These are phyloP conservation scores for Geotrichum armillariae DNA, from an alignment of 1,139 yeast species.

Conservation along the genomic window DNA sequence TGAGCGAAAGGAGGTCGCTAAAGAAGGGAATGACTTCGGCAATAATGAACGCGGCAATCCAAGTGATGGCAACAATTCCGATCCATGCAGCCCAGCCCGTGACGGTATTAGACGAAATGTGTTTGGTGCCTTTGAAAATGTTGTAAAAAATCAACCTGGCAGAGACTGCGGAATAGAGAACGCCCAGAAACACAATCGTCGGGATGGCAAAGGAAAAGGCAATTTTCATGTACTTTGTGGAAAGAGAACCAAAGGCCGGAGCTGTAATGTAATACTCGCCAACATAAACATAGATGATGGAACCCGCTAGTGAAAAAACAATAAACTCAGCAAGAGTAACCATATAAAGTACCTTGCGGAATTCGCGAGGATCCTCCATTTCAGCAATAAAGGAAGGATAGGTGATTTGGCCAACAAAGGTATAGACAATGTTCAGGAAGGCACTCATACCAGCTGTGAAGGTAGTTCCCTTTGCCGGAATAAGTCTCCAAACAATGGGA, in stretches of 20 bases:
- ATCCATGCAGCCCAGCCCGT: slow-evolving; percentile 57
- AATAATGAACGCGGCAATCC: slow-evolving; percentile 57
- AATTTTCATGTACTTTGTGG: slow-evolving; percentile 49
- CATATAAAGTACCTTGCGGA: slow-evolving; percentile 54
- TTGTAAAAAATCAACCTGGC: slow-evolving; percentile 51
- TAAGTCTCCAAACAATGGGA: slow-evolving; percentile 48
- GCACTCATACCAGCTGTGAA: slow-evolving; percentile 59
- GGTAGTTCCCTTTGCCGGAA: slow-evolving; percentile 53
- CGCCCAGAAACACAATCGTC: slow-evolving; percentile 56
- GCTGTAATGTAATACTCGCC: slow-evolving; percentile 56
- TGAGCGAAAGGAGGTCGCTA: slow-evolving; percentile 55
- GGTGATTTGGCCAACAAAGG: slow-evolving; percentile 64
- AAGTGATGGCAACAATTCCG: slow-evolving; percentile 45
- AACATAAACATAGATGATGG: slow-evolving; percentile 57
- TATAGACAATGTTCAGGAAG: slow-evolving; percentile 57
- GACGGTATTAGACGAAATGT: slow-evolving; percentile 50
- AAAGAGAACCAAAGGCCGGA: slow-evolving; percentile 59
- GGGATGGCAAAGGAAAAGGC: slow-evolving; percentile 64
- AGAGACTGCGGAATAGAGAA: slow-evolving; percentile 55
- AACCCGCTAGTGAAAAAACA: slow-evolving; percentile 54
- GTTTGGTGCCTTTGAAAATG: slow-evolving; percentile 48
- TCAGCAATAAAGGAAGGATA: slow-evolving; percentile 63
- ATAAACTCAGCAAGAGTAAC: slow-evolving; percentile 54
- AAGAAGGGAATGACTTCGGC: slow-evolving; percentile 67
- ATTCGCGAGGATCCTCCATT: slow-evolving; percentile 58